These are phyloP conservation scores for Pseudogymnoascus sp. DNA, from an alignment of 2,329 filamentous ascomycete genomes.

Conservation along the genomic window DNA sequence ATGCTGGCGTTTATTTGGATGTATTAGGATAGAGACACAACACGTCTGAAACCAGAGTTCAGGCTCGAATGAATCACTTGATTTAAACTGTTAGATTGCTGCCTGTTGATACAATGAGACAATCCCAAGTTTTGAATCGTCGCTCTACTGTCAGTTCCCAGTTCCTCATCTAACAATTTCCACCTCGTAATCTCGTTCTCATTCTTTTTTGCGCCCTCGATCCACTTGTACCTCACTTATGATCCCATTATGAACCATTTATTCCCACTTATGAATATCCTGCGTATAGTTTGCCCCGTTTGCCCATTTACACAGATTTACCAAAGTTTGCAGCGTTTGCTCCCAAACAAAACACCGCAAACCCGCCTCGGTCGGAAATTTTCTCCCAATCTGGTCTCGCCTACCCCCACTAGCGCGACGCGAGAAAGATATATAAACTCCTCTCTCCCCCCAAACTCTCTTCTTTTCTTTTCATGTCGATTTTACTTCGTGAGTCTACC, in stretches of 20 bases:
- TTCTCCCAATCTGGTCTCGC: neutral
- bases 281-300: neutral
- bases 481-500: conserved; percentile 19
- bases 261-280: neutral
- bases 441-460: neutral
- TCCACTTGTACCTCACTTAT: neutral
- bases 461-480: conserved; percentile 12
- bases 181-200: neutral
- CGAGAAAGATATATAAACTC: neutral
- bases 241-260: neutral
- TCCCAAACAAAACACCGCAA: too few species aligned
- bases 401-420: neutral
- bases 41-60: neutral
- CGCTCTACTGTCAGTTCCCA: neutral
- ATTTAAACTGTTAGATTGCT: neutral
- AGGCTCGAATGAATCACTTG: neutral
- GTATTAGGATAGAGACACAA: neutral
- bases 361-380: neutral
- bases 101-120: neutral
- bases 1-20: neutral
- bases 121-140: too few species aligned
- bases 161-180: neutral
- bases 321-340: neutral
- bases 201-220: neutral
- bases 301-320: neutral